Percentiles rank a stretch among this genome's conserved stretches.
Conservation (phyloP, 768 basidiomycete species). For the Boletus rufocinnamomeus region DNA sequence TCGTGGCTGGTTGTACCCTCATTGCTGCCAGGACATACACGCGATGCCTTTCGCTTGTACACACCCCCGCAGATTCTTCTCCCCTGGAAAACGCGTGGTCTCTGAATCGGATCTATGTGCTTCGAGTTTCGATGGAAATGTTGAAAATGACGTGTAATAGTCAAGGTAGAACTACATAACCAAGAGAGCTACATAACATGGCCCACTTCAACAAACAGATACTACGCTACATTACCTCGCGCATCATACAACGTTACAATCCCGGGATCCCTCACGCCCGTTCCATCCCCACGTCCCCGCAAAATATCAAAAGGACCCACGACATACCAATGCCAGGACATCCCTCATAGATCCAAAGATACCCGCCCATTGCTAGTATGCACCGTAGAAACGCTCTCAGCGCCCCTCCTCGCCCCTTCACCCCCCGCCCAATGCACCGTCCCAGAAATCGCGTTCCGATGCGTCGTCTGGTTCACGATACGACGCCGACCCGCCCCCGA, state of each 20-base stretch:
- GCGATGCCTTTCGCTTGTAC: neutral
- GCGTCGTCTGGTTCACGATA: constrained; percentile 9
- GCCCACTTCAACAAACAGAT: neutral
- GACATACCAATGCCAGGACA: neutral
- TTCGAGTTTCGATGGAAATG: too few species aligned
- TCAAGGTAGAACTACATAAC: neutral
- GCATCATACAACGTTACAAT: neutral
- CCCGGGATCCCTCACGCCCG: neutral
- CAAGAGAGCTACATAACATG: neutral
- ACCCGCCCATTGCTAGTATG: constrained; percentile 28
- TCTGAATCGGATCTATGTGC: too few species aligned
- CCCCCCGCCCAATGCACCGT: constrained; percentile 19
- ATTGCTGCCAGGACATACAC: neutral
- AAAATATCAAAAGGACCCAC: too few species aligned
- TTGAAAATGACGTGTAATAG: neutral
- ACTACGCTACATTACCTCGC: neutral
- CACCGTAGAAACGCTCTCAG: constrained; percentile 9
- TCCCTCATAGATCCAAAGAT: constrained; percentile 20
- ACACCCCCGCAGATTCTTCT: neutral
- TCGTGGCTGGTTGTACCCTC: neutral
- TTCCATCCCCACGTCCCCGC: too few species aligned
- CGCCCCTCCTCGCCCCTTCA: neutral
- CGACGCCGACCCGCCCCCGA: constrained; percentile 36
- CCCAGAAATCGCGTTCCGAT: constrained; percentile 5
- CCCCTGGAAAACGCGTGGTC: neutral